Evolutionary conservation across 352 stramenopile species (phyloP).

Genomic region (Globisporangium megalacanthum): DNA sequence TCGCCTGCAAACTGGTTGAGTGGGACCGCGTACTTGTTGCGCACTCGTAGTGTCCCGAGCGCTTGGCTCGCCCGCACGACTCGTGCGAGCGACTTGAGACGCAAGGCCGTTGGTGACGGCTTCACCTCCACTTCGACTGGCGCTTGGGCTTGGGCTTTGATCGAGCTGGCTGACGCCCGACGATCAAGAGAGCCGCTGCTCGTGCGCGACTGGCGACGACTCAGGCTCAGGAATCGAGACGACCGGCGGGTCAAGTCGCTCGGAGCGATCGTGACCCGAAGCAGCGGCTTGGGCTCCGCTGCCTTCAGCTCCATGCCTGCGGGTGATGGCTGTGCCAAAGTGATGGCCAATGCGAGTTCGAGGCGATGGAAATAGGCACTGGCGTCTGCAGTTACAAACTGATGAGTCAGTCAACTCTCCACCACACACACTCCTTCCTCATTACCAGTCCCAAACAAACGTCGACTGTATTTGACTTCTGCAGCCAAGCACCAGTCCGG

Average conservation of each 20-base stretch:
- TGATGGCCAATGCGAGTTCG: too few relatives aligned
- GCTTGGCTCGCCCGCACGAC: conserved; percentile 49
- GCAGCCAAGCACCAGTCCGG: too few relatives aligned
- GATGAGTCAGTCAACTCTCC: too few relatives aligned
- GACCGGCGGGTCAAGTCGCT: not conserved
- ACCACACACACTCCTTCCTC: too few relatives aligned
- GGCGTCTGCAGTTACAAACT: too few relatives aligned
- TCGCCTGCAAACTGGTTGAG: conserved; percentile 30
- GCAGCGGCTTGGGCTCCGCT: conserved; percentile 8
- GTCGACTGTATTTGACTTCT: too few relatives aligned
- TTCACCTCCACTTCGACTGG: conserved; percentile 16
- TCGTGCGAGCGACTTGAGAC: conserved; percentile 39
- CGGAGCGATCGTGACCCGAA: conserved; percentile 11
- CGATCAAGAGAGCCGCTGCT: conserved; percentile 7
- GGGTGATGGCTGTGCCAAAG: not conserved
- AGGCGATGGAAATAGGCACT: too few relatives aligned
- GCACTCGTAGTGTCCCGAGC: conserved; percentile 25
- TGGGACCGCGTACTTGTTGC: conserved; percentile 36
- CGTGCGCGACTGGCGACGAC: conserved; percentile 9
- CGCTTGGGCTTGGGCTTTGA: conserved; percentile 4
- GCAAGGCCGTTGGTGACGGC: conserved; percentile 33
- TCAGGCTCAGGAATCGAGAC: conserved; percentile 5
- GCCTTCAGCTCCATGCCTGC: conserved; percentile 5
- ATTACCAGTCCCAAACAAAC: too few relatives aligned
- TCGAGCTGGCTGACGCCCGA: conserved; percentile 8